Percentiles rank a stretch among this genome's conserved stretches.
phyloP scores from a whole-genome alignment of 306 rosid species.

The Prinsepia uniflora region DNA sequence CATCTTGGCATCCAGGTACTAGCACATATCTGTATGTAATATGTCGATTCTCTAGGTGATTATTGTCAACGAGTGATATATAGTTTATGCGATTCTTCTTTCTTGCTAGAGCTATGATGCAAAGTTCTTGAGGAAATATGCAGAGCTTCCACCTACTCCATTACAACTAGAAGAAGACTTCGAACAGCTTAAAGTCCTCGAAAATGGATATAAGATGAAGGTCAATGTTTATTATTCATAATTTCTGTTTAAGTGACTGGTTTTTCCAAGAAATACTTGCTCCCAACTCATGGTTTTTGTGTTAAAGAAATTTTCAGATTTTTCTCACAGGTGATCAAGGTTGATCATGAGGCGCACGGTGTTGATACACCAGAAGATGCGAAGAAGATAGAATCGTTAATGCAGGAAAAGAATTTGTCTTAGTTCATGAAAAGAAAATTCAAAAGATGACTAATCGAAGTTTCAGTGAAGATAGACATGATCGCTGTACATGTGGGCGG shows the following conservation, averaged over 20 bases:
- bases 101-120: constrained; percentile 65
- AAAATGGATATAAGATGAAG: constrained; percentile 87
- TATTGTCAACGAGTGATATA: neutral
- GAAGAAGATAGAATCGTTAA: constrained; percentile 57
- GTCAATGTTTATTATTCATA: constrained; percentile 17
- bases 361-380: constrained; percentile 76
- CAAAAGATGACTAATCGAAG: neutral
- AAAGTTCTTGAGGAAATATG: constrained; percentile 57
- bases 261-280: too few species aligned
- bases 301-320: neutral
- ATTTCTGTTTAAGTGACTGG: neutral
- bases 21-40: neutral
- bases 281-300: neutral
- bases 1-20: constrained; percentile 61
- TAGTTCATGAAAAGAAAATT: constrained; percentile 10
- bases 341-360: constrained; percentile 80
- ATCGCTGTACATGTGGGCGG: constrained; percentile 65
- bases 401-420: constrained; percentile 58
- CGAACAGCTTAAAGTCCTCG: constrained; percentile 85
- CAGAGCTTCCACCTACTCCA: constrained; percentile 61
- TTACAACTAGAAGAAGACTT: constrained; percentile 79
- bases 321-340: constrained; percentile 60
- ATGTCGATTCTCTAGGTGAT: too few species aligned
- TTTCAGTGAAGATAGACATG: constrained; percentile 54
- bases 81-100: constrained; percentile 7